phyloP scores from a whole-genome alignment of 129 eudicot species.

The Flaveria linearis region DNA sequence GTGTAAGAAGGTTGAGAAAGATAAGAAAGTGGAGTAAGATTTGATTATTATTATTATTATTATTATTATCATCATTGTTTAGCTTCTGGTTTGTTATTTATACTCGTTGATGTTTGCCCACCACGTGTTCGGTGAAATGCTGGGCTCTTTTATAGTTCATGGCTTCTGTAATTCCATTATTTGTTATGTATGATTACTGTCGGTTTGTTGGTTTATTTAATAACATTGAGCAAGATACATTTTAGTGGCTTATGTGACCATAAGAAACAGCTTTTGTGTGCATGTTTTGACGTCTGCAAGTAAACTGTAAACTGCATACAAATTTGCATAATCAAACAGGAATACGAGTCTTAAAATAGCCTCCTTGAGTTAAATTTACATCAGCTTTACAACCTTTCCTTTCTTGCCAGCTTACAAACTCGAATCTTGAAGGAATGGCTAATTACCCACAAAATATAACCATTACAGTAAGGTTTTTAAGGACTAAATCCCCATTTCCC shows the following conservation, averaged over 20 bases:
- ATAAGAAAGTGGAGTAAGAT: slow-evolving; percentile 35
- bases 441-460: slow-evolving; percentile 9
- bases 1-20: slow-evolving; percentile 40
- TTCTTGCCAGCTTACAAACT: slow-evolving; percentile 28
- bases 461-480: slow-evolving; percentile 37
- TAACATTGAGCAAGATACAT: not conserved
- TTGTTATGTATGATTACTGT: slow-evolving; percentile 32
- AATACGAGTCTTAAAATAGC: slow-evolving; percentile 16
- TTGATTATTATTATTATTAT: slow-evolving; percentile 6
- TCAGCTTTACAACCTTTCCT: slow-evolving; percentile 22
- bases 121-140: slow-evolving; percentile 34
- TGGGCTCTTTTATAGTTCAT: not conserved
- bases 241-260: too few species aligned
- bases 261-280: too few species aligned
- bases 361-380: slow-evolving; percentile 31
- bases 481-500: slow-evolving; percentile 47
- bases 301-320: not conserved
- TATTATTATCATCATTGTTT: not conserved
- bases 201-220: slow-evolving; percentile 11
- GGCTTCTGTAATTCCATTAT: slow-evolving; percentile 21
- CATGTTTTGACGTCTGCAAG: too few species aligned
- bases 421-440: slow-evolving; percentile 19
- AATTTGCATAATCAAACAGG: not conserved
- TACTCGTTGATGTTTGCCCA: slow-evolving; percentile 16
- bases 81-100: not conserved